These are phyloP conservation scores for Fusarium globosum DNA, from an alignment of 2,329 filamentous ascomycete species.

Conservation along the genomic window DNA sequence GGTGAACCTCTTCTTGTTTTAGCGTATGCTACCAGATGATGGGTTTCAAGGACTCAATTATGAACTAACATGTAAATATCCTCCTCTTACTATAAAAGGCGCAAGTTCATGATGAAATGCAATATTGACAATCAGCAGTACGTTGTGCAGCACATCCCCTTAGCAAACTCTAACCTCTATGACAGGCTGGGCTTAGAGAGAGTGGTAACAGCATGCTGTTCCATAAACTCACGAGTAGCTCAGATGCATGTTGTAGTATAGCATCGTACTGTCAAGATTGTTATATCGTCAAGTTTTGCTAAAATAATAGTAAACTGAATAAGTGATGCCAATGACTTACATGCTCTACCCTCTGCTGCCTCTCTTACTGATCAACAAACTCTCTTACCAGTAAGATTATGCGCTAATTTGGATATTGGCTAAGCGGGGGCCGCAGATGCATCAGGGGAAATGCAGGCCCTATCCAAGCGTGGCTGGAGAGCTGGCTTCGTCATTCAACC, in stretches of 20 bases:
- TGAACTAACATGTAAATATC: background rate
- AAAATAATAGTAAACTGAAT: background rate
- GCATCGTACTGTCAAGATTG: background rate
- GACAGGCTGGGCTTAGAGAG: background rate
- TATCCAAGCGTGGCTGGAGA: slow-evolving; percentile 44
- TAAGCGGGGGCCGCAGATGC: slow-evolving; percentile 40
- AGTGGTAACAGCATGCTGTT: background rate
- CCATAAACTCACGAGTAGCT: background rate
- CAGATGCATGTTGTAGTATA: background rate
- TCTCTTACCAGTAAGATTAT: slow-evolving; percentile 30
- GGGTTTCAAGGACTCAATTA: background rate
- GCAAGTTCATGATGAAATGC: background rate
- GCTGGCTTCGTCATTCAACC: slow-evolving; percentile 46
- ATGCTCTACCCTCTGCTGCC: background rate
- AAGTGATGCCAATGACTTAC: background rate
- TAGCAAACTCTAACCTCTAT: background rate
- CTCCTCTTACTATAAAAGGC: background rate
- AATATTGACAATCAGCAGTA: background rate
- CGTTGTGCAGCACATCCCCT: background rate
- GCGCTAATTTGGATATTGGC: slow-evolving; percentile 42
- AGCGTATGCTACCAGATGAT: slow-evolving; percentile 5
- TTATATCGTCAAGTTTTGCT: background rate
- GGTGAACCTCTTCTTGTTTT: slow-evolving; percentile 43
- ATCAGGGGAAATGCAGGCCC: slow-evolving; percentile 44
- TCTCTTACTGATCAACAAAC: background rate